Percentiles rank a stretch among this genome's conserved stretches.
These are phyloP conservation scores for Mycosphaerella sp. DNA, from an alignment of 2,329 filamentous ascomycete species.

Conservation along the genomic window DNA sequence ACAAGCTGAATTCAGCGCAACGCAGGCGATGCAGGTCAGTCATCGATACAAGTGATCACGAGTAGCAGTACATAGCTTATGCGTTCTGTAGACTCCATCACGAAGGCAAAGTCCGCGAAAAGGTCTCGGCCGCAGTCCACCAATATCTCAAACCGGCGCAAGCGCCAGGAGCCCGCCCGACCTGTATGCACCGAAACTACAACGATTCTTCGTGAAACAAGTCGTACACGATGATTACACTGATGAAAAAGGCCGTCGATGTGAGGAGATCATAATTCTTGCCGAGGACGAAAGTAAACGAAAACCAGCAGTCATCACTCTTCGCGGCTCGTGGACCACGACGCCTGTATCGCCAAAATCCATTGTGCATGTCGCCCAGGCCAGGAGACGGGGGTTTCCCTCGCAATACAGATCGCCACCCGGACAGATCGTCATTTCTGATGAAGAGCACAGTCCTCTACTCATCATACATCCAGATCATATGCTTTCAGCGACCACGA, in stretches of 20 bases:
- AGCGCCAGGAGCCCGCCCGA: conserved; percentile 1
- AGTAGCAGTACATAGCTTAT: conserved; percentile 33
- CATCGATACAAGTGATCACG: conserved; percentile 21
- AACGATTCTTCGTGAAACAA: conserved; percentile 71
- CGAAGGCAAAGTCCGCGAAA: conserved; percentile 22
- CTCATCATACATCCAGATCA: conserved; percentile 92
- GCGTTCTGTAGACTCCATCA: conserved; percentile 26
- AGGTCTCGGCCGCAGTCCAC: conserved; percentile 12
- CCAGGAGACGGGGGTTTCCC: conserved; percentile 36
- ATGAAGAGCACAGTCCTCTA: conserved; percentile 62
- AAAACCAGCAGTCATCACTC: conserved; percentile 59
- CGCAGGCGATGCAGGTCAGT: conserved; percentile 54
- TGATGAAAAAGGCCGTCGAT: conserved; percentile 56
- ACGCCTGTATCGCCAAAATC: conserved; percentile 68
- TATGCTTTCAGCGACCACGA: conserved; percentile 86
- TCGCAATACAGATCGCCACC: background rate
- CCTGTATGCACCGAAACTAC: conserved; percentile 9
- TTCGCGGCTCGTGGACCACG: conserved; percentile 82
- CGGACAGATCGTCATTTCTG: conserved; percentile 68
- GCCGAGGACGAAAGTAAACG: conserved; percentile 72
- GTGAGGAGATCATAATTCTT: conserved; percentile 62
- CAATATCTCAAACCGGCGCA: conserved; percentile 11
- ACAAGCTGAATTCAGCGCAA: conserved; percentile 65
- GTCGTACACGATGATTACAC: conserved; percentile 64
- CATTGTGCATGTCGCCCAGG: conserved; percentile 67